Conservation (phyloP, 768 basidiomycete genomes). For the Mycena latifolia region DNA sequence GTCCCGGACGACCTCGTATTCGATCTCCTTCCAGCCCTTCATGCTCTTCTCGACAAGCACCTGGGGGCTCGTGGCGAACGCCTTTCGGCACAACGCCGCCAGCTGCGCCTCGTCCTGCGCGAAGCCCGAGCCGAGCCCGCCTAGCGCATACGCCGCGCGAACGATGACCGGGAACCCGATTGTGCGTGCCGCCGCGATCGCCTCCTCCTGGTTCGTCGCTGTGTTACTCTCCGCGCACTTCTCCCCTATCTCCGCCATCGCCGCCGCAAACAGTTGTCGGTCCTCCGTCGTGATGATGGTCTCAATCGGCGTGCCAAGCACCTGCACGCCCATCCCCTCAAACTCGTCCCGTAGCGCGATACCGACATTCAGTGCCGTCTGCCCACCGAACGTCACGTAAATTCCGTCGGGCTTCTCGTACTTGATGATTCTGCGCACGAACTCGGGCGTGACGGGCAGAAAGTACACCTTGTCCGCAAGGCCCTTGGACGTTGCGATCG, state of each 20-base stretch:
- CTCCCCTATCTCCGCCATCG: constrained; percentile 97
- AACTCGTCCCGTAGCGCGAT: constrained; percentile 99
- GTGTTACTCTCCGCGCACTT: constrained; percentile 92
- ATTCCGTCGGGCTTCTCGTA: constrained; percentile 99
- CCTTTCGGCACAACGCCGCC: constrained; percentile 89
- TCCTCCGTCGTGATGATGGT: constrained; percentile 99
- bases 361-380: constrained; percentile 96
- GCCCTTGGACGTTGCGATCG: constrained; percentile 97
- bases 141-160: constrained; percentile 96
- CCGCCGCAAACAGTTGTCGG: constrained; percentile 91
- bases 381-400: constrained; percentile 98
- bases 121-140: constrained; percentile 95
- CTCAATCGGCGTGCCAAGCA: constrained; percentile 96
- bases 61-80: constrained; percentile 97
- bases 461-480: constrained; percentile 99
- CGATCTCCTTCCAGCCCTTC: constrained; percentile 99
- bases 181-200: constrained; percentile 79
- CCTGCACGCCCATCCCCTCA: constrained; percentile 87
- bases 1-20: constrained; percentile 98
- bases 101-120: constrained; percentile 95
- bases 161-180: constrained; percentile 98
- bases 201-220: constrained; percentile 90
- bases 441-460: constrained; percentile 97
- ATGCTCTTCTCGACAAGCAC: constrained; percentile 99
- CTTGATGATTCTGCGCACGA: constrained; percentile 97